Evolutionary conservation across 2,329 filamentous ascomycete genomes (phyloP).

Genomic region (Malbranchea cinnamomea): DNA sequence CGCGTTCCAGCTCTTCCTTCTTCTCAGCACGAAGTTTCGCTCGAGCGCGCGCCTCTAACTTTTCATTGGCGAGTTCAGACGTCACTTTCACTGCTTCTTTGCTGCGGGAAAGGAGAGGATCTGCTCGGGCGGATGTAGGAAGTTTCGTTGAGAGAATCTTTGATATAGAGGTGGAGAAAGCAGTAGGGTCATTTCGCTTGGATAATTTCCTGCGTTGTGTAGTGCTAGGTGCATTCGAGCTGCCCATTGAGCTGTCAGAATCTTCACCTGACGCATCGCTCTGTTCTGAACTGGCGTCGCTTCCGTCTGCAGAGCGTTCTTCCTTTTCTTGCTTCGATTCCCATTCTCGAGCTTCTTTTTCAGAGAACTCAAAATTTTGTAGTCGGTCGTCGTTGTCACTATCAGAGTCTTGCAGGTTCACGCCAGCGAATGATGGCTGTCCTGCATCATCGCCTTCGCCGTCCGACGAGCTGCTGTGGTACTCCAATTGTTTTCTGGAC

Average conservation of each 20-base stretch:
- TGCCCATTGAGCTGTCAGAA: conserved; percentile 28
- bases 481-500: conserved; percentile 46
- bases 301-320: conserved; percentile 13
- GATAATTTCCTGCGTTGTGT: conserved; percentile 18
- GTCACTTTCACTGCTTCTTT: conserved; percentile 57
- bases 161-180: conserved; percentile 83
- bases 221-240: conserved; percentile 23
- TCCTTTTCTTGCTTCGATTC: conserved; percentile 10
- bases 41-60: conserved; percentile 67
- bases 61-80: conserved; percentile 56
- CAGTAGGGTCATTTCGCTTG: conserved; percentile 82
- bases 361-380: conserved; percentile 9
- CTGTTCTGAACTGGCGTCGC: conserved; percentile 13
- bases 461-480: conserved; percentile 49
- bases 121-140: conserved; percentile 61
- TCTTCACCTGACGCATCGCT: conserved; percentile 23
- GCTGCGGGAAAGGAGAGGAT: conserved; percentile 83
- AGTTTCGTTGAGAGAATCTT: conserved; percentile 89
- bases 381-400: conserved; percentile 11
- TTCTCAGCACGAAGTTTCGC: conserved; percentile 68
- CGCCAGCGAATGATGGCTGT: conserved; percentile 11
- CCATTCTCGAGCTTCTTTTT: conserved; percentile 17
- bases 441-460: conserved; percentile 29
- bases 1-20: conserved; percentile 66
- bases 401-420: conserved; percentile 8